These are phyloP conservation scores for Eimeria praecox DNA, from an alignment of 169 alveolate genomes.

Conservation along the genomic window DNA sequence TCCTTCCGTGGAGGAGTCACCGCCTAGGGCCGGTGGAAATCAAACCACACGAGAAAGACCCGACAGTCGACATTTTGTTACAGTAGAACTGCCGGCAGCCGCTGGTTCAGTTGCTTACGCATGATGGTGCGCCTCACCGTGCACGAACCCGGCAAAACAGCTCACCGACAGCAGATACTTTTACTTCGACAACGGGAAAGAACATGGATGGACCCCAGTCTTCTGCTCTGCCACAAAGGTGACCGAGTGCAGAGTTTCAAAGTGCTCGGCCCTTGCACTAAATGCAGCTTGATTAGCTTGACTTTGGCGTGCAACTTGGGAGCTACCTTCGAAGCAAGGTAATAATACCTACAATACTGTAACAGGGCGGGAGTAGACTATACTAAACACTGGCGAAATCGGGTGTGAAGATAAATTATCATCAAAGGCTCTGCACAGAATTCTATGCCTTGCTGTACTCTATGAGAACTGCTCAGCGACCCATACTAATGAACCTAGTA, in stretches of 20 bases:
- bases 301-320: background rate
- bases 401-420: background rate
- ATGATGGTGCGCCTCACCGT: background rate
- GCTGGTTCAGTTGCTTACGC: background rate
- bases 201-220: background rate
- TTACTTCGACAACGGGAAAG: background rate
- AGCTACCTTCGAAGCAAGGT: background rate
- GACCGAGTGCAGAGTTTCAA: background rate
- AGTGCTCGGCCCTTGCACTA: background rate
- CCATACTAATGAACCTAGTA: no score
- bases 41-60: background rate
- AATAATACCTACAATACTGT: background rate
- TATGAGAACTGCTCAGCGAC: background rate
- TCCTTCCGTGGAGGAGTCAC: conserved; percentile 48
- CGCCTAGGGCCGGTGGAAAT: conserved; percentile 30
- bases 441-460: background rate
- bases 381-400: background rate
- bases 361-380: background rate
- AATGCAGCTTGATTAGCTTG: no score
- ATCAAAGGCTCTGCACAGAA: background rate
- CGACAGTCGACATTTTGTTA: conserved; percentile 15
- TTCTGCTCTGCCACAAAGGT: background rate
- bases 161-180: background rate
- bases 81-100: background rate
- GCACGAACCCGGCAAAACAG: background rate